Evolutionary conservation across 2,329 filamentous ascomycete species (phyloP), one percentile per base, ranked within the genome.

Genomic region (Stagonosporopsis chrysanthemi): DNA sequence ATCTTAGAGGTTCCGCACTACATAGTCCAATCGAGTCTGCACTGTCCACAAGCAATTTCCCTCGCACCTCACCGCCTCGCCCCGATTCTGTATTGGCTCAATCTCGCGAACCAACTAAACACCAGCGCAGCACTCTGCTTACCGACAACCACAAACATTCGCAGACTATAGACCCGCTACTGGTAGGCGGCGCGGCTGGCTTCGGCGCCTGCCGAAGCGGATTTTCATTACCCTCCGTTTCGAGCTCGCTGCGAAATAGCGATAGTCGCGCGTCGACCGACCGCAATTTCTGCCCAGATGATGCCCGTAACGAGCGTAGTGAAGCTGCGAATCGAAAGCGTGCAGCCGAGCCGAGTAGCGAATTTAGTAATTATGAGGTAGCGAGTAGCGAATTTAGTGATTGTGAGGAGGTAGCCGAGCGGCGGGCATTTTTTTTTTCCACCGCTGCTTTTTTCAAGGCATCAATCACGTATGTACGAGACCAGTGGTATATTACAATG

Each of bases 11-110:
- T 48, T 33, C 54, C 54, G 48, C 54, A 57, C 49, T 52, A 57
- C 54, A 57, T 57, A 57, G 48, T 52, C 44, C 31, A 57, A 57
- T 57, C 54, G 44, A 57, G 31, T 57, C 33, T 31, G 54, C 54
- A 57, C 38, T 57, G 43, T 57, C 54, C 48, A 52, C 48, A 47
- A 38, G 36, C 38, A 52, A 56, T 56, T 48, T 56, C 15, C 33
- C 41, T 43, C 19, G 7, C 42, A 33, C 17, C 31, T 45, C 45
- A 39, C 38, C 54, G 54, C 47, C 42, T 36, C 28, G 19, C 22
- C n/a, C n/a, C 23, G 29, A 22, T 14, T n/a, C 28, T 14, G 11
- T 46, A 33, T 35, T 39, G 40, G 28, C 36, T 42, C 41, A 51
- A 29, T 45, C 22, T 50, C 40, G 33, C 33, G 7, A 44, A 22